Percentiles rank a stretch among this genome's conserved stretches.
Conservation (phyloP, 176 grass and related monocot genomes). For the Oryza glaberrima region DNA sequence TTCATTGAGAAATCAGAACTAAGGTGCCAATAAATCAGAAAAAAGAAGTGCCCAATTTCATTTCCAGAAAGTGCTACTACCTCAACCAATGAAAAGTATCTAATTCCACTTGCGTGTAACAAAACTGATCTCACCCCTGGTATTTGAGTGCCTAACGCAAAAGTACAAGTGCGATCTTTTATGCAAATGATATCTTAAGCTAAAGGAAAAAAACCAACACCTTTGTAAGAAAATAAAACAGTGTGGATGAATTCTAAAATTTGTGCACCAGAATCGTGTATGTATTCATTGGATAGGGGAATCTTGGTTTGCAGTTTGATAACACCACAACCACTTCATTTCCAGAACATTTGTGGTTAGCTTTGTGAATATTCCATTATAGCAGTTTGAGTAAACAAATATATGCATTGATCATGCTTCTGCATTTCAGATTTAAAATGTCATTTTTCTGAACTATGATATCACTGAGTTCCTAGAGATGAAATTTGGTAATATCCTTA, state of each 20-base stretch:
- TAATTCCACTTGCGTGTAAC: background rate
- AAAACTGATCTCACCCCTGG: background rate
- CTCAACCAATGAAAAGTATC: background rate
- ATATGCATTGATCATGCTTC: background rate
- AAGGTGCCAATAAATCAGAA: background rate
- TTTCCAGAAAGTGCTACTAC: too few relatives aligned
- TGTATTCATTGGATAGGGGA: background rate
- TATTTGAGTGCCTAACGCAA: background rate
- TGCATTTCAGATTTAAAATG: background rate
- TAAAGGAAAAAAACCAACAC: background rate
- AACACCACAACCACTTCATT: background rate
- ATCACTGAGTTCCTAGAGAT: background rate
- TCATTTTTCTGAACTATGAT: background rate
- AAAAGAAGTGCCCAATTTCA: background rate
- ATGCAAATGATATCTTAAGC: background rate
- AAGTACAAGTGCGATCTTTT: background rate
- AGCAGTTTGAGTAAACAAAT: background rate
- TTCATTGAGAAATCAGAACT: background rate
- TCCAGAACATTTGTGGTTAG: background rate
- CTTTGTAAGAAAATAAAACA: background rate
- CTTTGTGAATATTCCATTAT: background rate
- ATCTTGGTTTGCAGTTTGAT: background rate
- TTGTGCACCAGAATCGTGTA: background rate
- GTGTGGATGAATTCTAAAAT: background rate
- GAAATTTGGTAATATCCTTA: background rate